Percentiles rank a stretch among this genome's conserved stretches.
Conservation (phyloP, 129 eudicot species). For the Lonicera japonica region DNA sequence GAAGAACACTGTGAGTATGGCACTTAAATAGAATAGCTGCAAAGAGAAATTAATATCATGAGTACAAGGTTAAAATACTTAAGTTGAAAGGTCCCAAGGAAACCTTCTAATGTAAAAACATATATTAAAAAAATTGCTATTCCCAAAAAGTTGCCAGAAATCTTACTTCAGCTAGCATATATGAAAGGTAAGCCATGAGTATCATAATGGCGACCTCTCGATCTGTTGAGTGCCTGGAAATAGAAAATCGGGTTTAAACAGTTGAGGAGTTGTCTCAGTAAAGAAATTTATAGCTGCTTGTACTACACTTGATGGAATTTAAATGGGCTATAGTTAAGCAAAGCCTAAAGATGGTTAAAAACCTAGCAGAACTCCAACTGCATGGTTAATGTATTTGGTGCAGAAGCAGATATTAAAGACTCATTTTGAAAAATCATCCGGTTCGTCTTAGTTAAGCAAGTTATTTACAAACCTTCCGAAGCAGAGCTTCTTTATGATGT, state of each 20-base stretch:
- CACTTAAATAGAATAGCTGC: slow-evolving; percentile 80
- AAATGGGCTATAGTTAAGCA: no score
- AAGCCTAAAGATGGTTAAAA: background rate
- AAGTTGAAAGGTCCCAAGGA: background rate
- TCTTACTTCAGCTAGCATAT: slow-evolving; percentile 62
- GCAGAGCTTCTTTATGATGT: slow-evolving; percentile 65
- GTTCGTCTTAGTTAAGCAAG: no score
- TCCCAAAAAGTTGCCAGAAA: background rate
- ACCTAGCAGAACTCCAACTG: no score
- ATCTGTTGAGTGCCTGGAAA: slow-evolving; percentile 62
- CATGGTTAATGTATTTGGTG: no score
- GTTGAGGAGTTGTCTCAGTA: background rate
- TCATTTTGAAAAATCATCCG: no score
- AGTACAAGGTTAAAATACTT: background rate
- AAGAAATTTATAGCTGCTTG: background rate
- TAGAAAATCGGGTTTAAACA: slow-evolving; percentile 12
- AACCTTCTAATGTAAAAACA: slow-evolving; percentile 1
- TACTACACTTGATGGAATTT: no score
- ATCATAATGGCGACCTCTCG: slow-evolving; percentile 72
- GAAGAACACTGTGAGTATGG: slow-evolving; percentile 84
- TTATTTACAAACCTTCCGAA: slow-evolving; percentile 64
- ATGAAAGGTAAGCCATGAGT: slow-evolving; percentile 66
- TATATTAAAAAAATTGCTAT: slow-evolving; percentile 10
- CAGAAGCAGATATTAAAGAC: no score
- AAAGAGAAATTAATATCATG: slow-evolving; percentile 8